Conservation (phyloP, 2,329 filamentous ascomycete genomes). For the Colletotrichum lupini region DNA sequence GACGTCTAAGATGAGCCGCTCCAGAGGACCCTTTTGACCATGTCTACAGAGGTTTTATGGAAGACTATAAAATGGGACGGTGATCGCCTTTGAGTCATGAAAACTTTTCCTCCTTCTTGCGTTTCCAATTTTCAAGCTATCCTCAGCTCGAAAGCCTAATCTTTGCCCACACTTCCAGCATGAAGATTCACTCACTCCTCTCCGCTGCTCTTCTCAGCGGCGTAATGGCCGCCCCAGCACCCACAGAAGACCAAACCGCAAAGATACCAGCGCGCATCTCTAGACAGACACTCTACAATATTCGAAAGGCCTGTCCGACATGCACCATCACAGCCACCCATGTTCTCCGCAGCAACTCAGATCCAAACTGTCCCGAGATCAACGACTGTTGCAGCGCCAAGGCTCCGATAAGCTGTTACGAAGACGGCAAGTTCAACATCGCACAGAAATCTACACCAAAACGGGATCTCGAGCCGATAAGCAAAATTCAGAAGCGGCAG, state of each 20-base stretch:
- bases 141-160: not conserved
- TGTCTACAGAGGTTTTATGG: not conserved
- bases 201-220: not conserved
- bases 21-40: not conserved
- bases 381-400: not conserved
- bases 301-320: not conserved
- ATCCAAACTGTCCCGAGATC: not conserved
- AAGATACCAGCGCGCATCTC: not conserved
- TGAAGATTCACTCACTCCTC: not conserved
- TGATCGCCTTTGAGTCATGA: too few relatives aligned
- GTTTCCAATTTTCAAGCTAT: not conserved
- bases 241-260: not conserved
- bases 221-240: not conserved
- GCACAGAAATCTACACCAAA: not conserved
- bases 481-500: not conserved
- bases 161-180: not conserved
- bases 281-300: not conserved
- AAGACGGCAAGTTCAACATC: not conserved
- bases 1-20: not conserved
- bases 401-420: not conserved
- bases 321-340: not conserved
- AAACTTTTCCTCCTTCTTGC: not conserved
- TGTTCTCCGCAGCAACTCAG: not conserved
- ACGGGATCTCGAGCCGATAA: not conserved
- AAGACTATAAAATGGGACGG: not conserved